phyloP scores from a whole-genome alignment of 306 rosid species.

The Castanea mollissima region DNA sequence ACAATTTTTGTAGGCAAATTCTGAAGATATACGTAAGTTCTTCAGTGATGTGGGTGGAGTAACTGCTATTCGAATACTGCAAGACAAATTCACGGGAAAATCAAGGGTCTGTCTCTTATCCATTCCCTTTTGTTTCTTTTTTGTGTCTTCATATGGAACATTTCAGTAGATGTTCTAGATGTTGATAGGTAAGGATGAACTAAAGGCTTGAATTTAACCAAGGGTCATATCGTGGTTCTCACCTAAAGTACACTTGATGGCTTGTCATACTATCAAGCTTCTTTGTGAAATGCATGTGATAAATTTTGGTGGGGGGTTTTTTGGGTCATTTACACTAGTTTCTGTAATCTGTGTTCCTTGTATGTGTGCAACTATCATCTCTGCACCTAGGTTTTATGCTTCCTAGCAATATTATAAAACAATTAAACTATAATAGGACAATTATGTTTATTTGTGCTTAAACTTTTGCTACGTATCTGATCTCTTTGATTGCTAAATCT shows the following conservation, averaged over 20 bases:
- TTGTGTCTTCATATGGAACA: not conserved
- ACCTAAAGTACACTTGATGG: not conserved
- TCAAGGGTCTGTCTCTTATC: slow-evolving; percentile 66
- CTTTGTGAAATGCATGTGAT: not conserved
- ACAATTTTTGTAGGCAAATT: slow-evolving; percentile 55
- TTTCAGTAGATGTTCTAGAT: not conserved
- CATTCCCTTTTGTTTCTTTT: not conserved
- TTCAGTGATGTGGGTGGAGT: slow-evolving; percentile 85
- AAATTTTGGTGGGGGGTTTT: not conserved
- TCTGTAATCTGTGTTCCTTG: not conserved
- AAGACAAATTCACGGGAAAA: slow-evolving; percentile 81
- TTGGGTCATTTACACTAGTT: not conserved
- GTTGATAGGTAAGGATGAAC: too few relatives aligned
- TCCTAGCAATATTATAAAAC: not conserved
- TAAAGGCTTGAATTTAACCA: too few relatives aligned
- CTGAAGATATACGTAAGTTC: slow-evolving; percentile 67
- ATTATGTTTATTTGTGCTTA: too few relatives aligned
- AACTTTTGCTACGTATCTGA: too few relatives aligned
- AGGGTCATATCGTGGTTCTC: too few relatives aligned
- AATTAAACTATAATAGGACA: not conserved
- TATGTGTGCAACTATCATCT: not conserved
- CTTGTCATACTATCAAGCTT: not conserved
- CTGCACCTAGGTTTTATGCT: not conserved
- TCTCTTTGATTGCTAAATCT: too few relatives aligned
- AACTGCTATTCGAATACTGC: slow-evolving; percentile 70